Evolutionary conservation across 805 yeast genomes (phyloP), one percentile per base, ranked within the genome.

Genomic region (Ogataea trehaloabstinens): DNA sequence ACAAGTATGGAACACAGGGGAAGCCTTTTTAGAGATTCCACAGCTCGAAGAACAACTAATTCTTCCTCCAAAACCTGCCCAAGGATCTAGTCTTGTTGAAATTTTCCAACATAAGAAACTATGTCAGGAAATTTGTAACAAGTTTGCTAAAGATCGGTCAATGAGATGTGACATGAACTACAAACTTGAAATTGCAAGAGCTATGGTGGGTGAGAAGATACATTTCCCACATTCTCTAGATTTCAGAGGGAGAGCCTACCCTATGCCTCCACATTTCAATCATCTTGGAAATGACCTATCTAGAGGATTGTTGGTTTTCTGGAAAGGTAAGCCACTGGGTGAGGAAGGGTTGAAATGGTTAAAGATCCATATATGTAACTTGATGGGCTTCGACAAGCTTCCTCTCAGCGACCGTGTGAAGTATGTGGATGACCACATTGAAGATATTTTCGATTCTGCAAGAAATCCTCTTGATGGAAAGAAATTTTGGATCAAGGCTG

Each of bases 151-250:
- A 17, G 70, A 74, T 45, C 79, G 93, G 61, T 90, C 98, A 0
- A 85, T 82, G 58, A 78, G 99, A 61, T 93, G 99, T 67, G 97
- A 90, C 62, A 73, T 86, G 46, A 91, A 93, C 60, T 93, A 93
- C 61, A 93, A 88, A 60, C 66, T 93, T 37, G 99, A 93, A 61
- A 88, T 93, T 56, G 98, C 99, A 0, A 74, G 98, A 48, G 96
- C 96, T 0, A 88, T 83, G 62, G 64, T 84, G 24, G 95, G 95
- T 18, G 93, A 85, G 58, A 73, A 73, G 50, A 74, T 85, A 51
- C 84, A 74, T 55, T 85, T 85, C 67, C 93, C 95, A 6, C 91
- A 85, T 56, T 83, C 83, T 46, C 64, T 85, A 40, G 95, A 85
- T 60, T 85, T 85, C 54, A 74, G 95, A 64, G 95, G 95, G 6